These are phyloP conservation scores for Kazachstania taianensis DNA, from an alignment of 805 yeast genomes.

Conservation along the genomic window DNA sequence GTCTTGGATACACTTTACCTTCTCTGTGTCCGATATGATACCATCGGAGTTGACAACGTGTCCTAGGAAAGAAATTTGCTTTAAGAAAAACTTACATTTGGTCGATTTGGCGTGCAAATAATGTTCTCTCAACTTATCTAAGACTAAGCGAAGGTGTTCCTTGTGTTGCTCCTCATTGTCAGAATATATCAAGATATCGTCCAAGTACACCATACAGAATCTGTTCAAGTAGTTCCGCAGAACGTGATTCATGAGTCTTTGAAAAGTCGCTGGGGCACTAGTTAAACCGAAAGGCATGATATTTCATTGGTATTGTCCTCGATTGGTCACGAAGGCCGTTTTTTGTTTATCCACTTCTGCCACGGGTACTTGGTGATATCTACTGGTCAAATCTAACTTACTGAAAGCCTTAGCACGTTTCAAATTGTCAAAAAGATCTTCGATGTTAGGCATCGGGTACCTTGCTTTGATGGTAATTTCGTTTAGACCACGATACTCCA, in stretches of 20 bases:
- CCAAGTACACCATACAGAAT: background rate
- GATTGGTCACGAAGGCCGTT: slow-evolving; percentile 1
- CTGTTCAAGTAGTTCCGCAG: background rate
- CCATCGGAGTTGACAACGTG: background rate
- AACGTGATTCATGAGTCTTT: background rate
- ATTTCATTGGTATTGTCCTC: background rate
- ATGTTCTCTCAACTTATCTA: background rate
- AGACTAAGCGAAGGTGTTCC: background rate
- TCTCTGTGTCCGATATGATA: background rate
- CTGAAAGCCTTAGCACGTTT: slow-evolving; percentile 3
- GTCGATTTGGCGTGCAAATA: background rate
- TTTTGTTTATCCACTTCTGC: no score
- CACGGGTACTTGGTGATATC: slow-evolving; percentile 13
- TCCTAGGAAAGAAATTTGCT: background rate
- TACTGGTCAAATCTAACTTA: slow-evolving; percentile 8
- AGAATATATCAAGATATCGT: slow-evolving; percentile 1
- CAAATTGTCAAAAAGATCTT: background rate
- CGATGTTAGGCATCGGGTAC: slow-evolving; percentile 4
- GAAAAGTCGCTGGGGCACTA: slow-evolving; percentile 1
- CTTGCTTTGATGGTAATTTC: slow-evolving; percentile 5
- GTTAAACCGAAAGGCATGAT: slow-evolving; percentile 4
- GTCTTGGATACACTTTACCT: background rate
- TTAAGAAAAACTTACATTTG: background rate
- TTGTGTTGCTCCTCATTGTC: background rate
- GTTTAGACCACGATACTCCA: slow-evolving; percentile 7